Evolutionary conservation across 108 stramenopile genomes (phyloP), one percentile per base, ranked within the genome.

Genomic region (Cyclotella baltica): DNA sequence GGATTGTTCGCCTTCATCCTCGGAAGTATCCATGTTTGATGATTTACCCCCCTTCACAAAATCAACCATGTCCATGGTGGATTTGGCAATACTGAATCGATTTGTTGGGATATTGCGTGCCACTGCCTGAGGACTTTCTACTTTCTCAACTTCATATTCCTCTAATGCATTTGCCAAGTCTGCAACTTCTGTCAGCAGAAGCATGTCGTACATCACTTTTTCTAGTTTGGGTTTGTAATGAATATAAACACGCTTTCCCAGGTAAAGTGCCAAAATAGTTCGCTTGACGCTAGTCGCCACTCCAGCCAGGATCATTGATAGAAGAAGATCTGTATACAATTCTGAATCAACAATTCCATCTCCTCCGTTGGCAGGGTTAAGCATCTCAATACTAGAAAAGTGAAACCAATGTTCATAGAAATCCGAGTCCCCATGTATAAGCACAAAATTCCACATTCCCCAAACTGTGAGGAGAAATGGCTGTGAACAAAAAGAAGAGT

Each of bases 281-380:
- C 90, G 79, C 56, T 95, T 95, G 47, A 89, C 58, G 3, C 88
- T 69, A 0, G 86, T 87, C 25, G 84, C 81, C 27, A 88, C 52
- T 30, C 94, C 94, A 19, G 83, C 87, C 25, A 91, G 10, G 4
- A 95, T 43, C 80, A 92, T 85, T 18, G 81, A 76, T 28, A 88
- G 23, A 50, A 95, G 70, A 1, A 87, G 62, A 34, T 88, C 79
- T 20, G 88, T 67, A 67, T 95, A 95, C 10, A 68, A 52, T 22
- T 86, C 86, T 55, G 75, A 83, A 25, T 65, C 68, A 16, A 89
- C 23, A 55, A 94, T 85, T n/a, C 75, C 78, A 52, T 70, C 83
- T 4, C 76, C 88, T n/a, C 88, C 87, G 43, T 72, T 83, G 37
- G 51, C 29, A 0, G 67, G 58, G 46, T 61, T 59, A 40, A 86